Percentiles rank a stretch among this genome's conserved stretches.
Conservation (phyloP, 176 grass and related monocot genomes). For the Dendrocalamus sinicus region DNA sequence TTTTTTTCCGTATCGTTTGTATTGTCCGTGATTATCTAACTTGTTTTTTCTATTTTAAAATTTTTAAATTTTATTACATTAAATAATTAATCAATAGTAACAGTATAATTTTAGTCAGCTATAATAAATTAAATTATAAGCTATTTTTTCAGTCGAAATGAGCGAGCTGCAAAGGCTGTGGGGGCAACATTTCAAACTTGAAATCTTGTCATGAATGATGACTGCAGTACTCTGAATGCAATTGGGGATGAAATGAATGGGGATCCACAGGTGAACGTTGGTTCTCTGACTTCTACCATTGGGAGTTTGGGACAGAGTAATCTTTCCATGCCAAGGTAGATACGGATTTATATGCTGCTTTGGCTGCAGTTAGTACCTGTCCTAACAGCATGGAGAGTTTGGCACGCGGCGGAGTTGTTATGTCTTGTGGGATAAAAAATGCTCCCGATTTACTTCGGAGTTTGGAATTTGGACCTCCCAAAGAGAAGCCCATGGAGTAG, state of each 20-base stretch:
- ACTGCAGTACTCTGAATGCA: not conserved
- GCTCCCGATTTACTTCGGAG: not conserved
- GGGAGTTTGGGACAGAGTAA: not conserved
- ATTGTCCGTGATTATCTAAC: too few species aligned
- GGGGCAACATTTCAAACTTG: not conserved
- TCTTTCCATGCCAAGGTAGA: conserved; percentile 19
- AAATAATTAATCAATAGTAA: too few species aligned
- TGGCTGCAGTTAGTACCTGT: not conserved
- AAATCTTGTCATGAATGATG: not conserved
- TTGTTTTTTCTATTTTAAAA: too few species aligned
- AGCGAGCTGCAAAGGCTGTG: not conserved
- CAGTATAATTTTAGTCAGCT: too few species aligned
- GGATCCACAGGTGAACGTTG: conserved; percentile 1
- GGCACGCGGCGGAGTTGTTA: not conserved
- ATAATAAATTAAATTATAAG: too few species aligned
- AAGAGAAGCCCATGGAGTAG: not conserved
- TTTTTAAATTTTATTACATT: too few species aligned
- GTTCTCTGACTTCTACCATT: not conserved
- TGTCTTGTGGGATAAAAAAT: not conserved
- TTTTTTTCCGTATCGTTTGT: too few species aligned
- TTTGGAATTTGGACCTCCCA: conserved; percentile 13
- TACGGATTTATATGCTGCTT: not conserved
- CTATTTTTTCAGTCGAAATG: too few species aligned
- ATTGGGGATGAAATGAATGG: not conserved
- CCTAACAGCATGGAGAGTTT: not conserved